Evolutionary conservation across 1,139 yeast genomes (phyloP).

Genomic region (Nadsonia starkeyi-henricii): DNA sequence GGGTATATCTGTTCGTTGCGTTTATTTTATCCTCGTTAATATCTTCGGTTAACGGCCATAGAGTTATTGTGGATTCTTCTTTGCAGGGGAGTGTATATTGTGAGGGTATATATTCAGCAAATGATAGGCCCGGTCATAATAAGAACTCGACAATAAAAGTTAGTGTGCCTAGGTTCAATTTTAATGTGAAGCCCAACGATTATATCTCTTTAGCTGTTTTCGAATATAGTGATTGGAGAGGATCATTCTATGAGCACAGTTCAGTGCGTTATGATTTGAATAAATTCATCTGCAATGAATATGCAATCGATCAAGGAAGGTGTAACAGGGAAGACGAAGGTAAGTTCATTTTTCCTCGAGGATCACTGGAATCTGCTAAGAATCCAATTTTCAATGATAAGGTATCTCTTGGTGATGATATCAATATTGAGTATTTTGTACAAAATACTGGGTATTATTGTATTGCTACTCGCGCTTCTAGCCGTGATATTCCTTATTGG

Average conservation of each 20-base stretch:
- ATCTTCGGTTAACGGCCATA: too few relatives aligned
- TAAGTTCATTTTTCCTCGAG: neutral
- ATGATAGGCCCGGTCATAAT: neutral
- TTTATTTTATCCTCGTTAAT: too few relatives aligned
- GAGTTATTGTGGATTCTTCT: too few relatives aligned
- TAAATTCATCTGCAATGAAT: neutral
- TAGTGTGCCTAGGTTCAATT: neutral
- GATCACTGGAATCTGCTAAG: neutral
- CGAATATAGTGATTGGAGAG: neutral
- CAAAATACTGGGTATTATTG: conserved; percentile 82
- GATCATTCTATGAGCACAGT: neutral
- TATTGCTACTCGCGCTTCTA: conserved; percentile 40
- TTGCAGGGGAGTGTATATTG: neutral
- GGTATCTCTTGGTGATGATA: conserved; percentile 35
- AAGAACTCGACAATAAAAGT: neutral
- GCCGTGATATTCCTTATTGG: conserved; percentile 33
- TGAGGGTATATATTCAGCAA: neutral
- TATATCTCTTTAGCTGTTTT: neutral
- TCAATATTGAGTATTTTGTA: conserved; percentile 49
- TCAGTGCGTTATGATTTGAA: neutral
- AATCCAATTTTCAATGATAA: neutral
- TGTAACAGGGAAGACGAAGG: neutral
- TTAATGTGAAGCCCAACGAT: neutral
- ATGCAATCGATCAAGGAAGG: neutral
- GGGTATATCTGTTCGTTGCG: too few relatives aligned